Base-by-base conservation (phyloP, 2,329 filamentous ascomycete genomes). In the Cladophialophora psammophila region DNA sequence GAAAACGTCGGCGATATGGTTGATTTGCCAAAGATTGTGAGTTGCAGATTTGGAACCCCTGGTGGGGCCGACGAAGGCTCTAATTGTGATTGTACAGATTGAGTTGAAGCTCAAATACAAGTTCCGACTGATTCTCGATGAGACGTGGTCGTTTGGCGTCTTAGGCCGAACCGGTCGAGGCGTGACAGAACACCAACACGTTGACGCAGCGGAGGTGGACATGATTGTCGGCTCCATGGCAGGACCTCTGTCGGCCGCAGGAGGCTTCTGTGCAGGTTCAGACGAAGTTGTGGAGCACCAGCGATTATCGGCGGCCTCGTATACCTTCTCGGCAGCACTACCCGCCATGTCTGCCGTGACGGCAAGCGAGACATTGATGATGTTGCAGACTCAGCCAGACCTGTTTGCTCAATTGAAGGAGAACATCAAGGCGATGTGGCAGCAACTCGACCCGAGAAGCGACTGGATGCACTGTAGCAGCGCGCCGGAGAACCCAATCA, bases 101-200 rank as follows among this genome's bases (percentile, higher is more conserved):
- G 94, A 97, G 77, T 85, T 99, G 73, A 97, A 97, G 81, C 89
- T 94, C 73, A 92, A 91, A 78, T 97, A 98, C 86, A 99, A 97
- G 82, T 99, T 98, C 83, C 93, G 95, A 74, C 87, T 99, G 64
- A 96, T 98, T 72, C 88, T 99, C 42, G 95, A 99, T 78, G 95
- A 99, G 83, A 97, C 94, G 1, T 96, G 92, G 90, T 97, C 94
- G 0, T 99, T 98, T 77, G 96, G 94, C 67, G 91, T 98, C 18
- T 86, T 99, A 5, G 95, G 95, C 56, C 87, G 93, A 69, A 97
- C 93, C 32, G 96, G 95, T 20, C 90, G 93, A 60, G 95, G 95
- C 66, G 85, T 98, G 45, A 98, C 95, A 0, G 96, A 99, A 82
- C 92, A 94, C 5, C 95, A 98, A 76, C 97, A 98, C 74, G 94